phyloP scores from a whole-genome alignment of 345 rosid genomes.

The Iberis pinnata region DNA sequence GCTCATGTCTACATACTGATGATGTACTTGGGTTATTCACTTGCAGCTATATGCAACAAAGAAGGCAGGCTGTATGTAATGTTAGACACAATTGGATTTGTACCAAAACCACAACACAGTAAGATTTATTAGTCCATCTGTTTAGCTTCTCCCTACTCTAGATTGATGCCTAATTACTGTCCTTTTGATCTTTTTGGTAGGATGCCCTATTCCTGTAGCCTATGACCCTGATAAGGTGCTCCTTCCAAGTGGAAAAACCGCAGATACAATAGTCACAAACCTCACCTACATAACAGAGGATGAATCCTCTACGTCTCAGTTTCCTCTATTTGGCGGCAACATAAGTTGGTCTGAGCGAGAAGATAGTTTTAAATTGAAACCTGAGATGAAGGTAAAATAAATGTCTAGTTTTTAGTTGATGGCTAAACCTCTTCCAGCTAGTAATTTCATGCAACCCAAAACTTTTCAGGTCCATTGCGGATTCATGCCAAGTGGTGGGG shows the following conservation, averaged over 20 bases:
- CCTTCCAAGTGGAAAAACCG: conserved; percentile 47
- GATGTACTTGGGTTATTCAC: conserved; percentile 16
- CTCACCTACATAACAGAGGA: conserved; percentile 58
- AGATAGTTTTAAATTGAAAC: conserved; percentile 60
- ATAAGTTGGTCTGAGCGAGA: conserved; percentile 77
- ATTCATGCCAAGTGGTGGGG: conserved; percentile 73
- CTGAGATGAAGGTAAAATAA: conserved; percentile 71
- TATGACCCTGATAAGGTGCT: conserved; percentile 55
- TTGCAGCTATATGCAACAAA: conserved; percentile 41
- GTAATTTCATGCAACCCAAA: conserved; percentile 7
- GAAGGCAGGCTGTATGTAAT: conserved; percentile 64
- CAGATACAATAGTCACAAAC: conserved; percentile 43
- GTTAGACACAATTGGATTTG: conserved; percentile 69
- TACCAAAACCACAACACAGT: conserved; percentile 58
- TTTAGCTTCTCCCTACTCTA: conserved; percentile 4
- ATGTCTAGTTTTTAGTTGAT: neutral
- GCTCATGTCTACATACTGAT: no score
- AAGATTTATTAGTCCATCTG: conserved; percentile 1
- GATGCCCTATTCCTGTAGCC: conserved; percentile 72
- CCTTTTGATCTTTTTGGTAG: conserved; percentile 32
- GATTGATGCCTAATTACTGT: neutral
- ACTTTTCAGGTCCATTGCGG: conserved; percentile 74
- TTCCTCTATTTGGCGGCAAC: conserved; percentile 83
- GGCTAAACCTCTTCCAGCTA: neutral
- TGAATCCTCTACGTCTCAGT: conserved; percentile 39